A percentile compares a stretch with the other conserved stretches of the same genome.
phyloP scores from a whole-genome alignment of 176 grass and related monocot genomes.

The Themeda triandra region DNA sequence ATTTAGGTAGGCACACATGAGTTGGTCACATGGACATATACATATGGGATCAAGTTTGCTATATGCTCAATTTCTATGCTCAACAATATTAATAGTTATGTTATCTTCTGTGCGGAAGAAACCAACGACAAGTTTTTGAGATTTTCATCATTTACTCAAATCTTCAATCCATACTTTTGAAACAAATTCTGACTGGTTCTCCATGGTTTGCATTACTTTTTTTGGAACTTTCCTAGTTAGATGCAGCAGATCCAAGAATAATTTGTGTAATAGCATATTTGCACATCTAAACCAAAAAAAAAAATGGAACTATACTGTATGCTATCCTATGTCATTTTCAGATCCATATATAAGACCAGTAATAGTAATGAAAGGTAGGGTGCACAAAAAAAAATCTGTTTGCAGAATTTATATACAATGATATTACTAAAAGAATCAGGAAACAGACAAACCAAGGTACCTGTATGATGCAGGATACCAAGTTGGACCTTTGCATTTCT shows the following conservation, averaged over 20 bases:
- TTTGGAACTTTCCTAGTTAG: neutral
- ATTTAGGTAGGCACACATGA: neutral
- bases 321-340: neutral
- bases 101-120: neutral
- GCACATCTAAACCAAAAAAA: neutral
- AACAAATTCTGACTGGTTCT: neutral
- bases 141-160: neutral
- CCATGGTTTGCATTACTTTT: neutral
- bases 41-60: neutral
- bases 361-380: neutral
- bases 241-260: neutral
- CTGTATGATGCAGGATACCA: conserved; percentile 93
- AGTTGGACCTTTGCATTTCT: conserved; percentile 95
- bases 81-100: neutral
- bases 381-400: neutral
- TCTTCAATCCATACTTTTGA: neutral
- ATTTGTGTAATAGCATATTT: neutral
- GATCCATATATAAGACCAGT: neutral
- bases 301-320: neutral
- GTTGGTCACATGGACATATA: neutral
- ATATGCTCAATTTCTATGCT: neutral
- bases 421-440: conserved; percentile 5
- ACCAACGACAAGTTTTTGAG: neutral
- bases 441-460: conserved; percentile 39
- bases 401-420: neutral